Percentiles rank a stretch among this genome's conserved stretches.
phyloP scores from a whole-genome alignment of 1,139 yeast species.

The Hansenula sp. region DNA sequence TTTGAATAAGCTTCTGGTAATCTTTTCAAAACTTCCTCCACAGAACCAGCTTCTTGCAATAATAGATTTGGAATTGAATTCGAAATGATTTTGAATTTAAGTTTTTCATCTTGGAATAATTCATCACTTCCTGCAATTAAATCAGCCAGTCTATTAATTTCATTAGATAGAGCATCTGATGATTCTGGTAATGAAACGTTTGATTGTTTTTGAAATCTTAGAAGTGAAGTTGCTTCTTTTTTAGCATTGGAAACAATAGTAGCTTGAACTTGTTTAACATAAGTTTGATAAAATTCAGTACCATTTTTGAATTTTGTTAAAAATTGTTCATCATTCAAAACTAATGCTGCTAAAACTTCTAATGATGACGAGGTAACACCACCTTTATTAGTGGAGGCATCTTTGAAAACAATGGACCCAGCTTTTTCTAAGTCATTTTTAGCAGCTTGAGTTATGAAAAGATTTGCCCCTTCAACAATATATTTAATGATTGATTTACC shows the following conservation, averaged over 20 bases:
- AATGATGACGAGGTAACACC: conserved; percentile 97
- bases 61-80: conserved; percentile 80
- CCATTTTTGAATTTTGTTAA: conserved; percentile 43
- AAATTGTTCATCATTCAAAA: conserved; percentile 85
- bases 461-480: conserved; percentile 96
- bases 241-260: conserved; percentile 76
- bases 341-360: conserved; percentile 92
- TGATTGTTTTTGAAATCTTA: conserved; percentile 55
- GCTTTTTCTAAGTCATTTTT: conserved; percentile 82
- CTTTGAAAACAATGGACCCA: conserved; percentile 85
- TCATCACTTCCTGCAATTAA: conserved; percentile 80
- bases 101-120: conserved; percentile 79
- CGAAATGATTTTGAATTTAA: conserved; percentile 71
- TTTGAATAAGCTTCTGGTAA: conserved; percentile 87
- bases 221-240: conserved; percentile 80
- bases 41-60: conserved; percentile 71
- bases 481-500: conserved; percentile 80
- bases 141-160: conserved; percentile 87
- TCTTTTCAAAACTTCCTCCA: conserved; percentile 64
- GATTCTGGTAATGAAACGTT: conserved; percentile 68
- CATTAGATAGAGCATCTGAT: conserved; percentile 79
- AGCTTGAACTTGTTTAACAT: conserved; percentile 79
- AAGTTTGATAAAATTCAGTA: conserved; percentile 75
- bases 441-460: conserved; percentile 92
- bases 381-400: conserved; percentile 97